Conservation (phyloP, 176 grass and related monocot species). For the Oryza brachyantha region DNA sequence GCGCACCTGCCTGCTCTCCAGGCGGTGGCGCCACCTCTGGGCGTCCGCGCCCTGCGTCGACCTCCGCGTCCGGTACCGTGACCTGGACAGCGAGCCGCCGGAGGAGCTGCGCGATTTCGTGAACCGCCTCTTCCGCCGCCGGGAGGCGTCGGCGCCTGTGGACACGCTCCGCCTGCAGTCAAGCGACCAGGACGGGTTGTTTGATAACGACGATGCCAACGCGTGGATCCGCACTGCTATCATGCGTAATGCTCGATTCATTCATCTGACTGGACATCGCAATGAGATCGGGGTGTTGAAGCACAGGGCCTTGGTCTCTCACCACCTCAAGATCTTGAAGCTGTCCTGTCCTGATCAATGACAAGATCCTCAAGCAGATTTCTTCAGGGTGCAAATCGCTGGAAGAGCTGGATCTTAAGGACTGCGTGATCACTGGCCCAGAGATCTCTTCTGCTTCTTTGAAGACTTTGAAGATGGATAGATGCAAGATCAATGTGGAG, state of each 20-base stretch:
- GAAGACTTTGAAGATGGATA: neutral
- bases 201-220: neutral
- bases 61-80: neutral
- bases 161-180: too few species aligned
- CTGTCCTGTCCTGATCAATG: neutral
- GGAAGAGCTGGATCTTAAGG: slow-evolving; percentile 5
- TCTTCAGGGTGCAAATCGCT: neutral
- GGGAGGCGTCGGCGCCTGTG: too few species aligned
- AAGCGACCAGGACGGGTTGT: too few species aligned
- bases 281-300: too few species aligned
- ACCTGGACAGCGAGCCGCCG: too few species aligned
- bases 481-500: neutral
- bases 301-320: too few species aligned
- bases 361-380: neutral
- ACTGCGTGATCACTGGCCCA: neutral
- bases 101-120: too few species aligned
- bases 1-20: neutral
- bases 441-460: neutral
- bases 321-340: neutral
- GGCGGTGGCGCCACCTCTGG: neutral
- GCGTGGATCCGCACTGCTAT: too few species aligned
- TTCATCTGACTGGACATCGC: too few species aligned
- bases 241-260: too few species aligned
- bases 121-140: neutral
- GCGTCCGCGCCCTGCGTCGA: neutral